Evolutionary conservation across 257 asterid species (phyloP).

Genomic region (Linderniella brevidens): DNA sequence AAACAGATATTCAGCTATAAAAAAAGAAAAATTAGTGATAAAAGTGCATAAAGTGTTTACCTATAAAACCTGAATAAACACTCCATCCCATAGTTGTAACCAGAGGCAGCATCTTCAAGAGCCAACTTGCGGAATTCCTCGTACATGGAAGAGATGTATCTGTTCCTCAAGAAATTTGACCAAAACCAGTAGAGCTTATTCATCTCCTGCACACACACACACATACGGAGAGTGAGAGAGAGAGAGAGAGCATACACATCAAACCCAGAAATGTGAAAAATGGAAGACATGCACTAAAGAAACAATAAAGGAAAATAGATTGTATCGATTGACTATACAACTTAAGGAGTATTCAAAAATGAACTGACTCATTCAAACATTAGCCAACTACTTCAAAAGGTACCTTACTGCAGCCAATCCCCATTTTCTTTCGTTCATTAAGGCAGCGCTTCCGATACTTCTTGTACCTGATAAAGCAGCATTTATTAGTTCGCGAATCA

Average conservation of each 20-base stretch:
- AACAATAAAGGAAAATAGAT: no score
- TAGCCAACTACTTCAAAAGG: slow-evolving; percentile 7
- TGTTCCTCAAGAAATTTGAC: slow-evolving; percentile 68
- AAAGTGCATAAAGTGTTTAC: slow-evolving; percentile 20
- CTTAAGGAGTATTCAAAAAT: no score
- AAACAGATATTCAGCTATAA: no score
- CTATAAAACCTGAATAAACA: slow-evolving; percentile 92
- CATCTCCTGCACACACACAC: slow-evolving; percentile 67
- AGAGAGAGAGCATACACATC: not conserved
- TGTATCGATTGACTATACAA: no score
- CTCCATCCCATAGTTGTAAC: slow-evolving; percentile 71
- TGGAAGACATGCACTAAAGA: no score
- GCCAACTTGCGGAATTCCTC: slow-evolving; percentile 69
- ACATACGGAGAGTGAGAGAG: no score
- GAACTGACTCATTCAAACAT: no score
- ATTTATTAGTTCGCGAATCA: slow-evolving; percentile 6
- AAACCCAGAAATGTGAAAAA: no score
- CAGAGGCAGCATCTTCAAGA: slow-evolving; percentile 76
- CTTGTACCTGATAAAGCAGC: slow-evolving; percentile 39
- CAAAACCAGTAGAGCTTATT: slow-evolving; percentile 80
- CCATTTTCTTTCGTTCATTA: slow-evolving; percentile 67
- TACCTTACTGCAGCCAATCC: slow-evolving; percentile 96
- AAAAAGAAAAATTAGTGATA: no score
- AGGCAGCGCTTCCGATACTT: slow-evolving; percentile 71
- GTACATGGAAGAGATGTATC: slow-evolving; percentile 68